A percentile compares a stretch with the other conserved stretches of the same genome.
phyloP scores from a whole-genome alignment of 495 filamentous ascomycete genomes.

The Cenococcum geophilum region DNA sequence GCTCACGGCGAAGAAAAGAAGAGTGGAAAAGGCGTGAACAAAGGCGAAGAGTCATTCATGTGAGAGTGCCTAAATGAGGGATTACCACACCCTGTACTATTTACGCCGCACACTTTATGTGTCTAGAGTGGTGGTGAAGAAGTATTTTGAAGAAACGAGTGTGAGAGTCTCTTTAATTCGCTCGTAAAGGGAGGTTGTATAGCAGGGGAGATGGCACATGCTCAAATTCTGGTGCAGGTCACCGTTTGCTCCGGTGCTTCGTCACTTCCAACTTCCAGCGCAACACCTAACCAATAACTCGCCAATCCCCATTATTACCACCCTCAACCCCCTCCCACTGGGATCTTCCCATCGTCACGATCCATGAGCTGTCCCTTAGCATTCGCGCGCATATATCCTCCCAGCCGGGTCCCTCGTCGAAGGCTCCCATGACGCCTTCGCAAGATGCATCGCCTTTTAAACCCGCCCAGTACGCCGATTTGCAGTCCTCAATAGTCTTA shows the following conservation, averaged over 20 bases:
- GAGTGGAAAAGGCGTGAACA: neutral
- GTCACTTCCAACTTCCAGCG: constrained; percentile 3
- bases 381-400: constrained; percentile 18
- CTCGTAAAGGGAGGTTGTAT: too few relatives aligned
- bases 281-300: neutral
- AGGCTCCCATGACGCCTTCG: constrained; percentile 53
- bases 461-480: constrained; percentile 54
- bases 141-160: too few relatives aligned
- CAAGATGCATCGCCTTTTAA: constrained; percentile 57
- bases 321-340: neutral
- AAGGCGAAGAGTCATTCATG: constrained; percentile 4
- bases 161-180: too few relatives aligned
- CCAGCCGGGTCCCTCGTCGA: constrained; percentile 23
- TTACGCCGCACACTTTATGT: too few relatives aligned
- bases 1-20: neutral
- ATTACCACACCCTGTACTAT: too few relatives aligned
- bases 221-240: neutral
- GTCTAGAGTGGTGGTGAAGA: too few relatives aligned
- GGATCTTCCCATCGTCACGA: constrained; percentile 6
- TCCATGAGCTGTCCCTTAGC: constrained; percentile 19
- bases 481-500: constrained; percentile 47
- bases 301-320: neutral
- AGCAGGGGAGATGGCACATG: neutral
- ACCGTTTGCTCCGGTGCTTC: neutral
- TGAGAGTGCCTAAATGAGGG: neutral